These are phyloP conservation scores for Verticillium albo-atrum DNA, from an alignment of 2,329 filamentous ascomycete genomes.

Conservation along the genomic window DNA sequence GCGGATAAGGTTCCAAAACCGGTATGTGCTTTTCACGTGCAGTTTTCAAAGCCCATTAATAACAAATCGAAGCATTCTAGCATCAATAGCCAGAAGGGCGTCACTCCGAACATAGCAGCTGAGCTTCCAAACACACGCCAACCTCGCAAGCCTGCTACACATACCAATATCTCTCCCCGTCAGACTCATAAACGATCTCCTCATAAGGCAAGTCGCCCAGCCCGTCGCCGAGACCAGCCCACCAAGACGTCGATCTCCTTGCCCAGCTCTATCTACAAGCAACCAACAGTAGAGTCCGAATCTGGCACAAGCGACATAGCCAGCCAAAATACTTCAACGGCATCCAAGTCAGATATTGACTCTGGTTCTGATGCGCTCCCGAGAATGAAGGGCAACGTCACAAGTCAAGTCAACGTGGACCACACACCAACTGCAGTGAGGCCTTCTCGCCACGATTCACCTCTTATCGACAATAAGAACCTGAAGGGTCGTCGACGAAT, in stretches of 20 bases:
- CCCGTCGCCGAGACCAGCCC: not conserved
- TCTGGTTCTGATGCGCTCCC: not conserved
- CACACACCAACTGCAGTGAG: not conserved
- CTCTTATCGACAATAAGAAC: not conserved
- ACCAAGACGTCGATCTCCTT: not conserved
- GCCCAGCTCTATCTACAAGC: not conserved
- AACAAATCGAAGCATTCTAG: not conserved
- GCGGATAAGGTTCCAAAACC: slow-evolving; percentile 5
- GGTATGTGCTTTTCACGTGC: not conserved
- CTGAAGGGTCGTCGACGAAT: not conserved
- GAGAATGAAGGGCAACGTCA: not conserved
- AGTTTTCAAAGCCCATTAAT: not conserved
- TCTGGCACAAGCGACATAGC: not conserved
- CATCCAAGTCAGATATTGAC: too few relatives aligned
- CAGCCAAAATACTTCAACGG: not conserved
- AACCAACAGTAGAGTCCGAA: not conserved
- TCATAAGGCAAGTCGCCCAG: not conserved
- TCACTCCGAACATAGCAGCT: not conserved
- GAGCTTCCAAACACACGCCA: not conserved
- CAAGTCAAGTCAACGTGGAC: not conserved
- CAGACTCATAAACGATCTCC: not conserved
- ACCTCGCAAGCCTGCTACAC: not conserved
- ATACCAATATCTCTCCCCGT: not conserved
- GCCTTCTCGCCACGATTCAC: not conserved
- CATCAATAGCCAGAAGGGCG: not conserved